Evolutionary conservation across 2,329 filamentous ascomycete species (phyloP).

Genomic region (Alternaria sp.): DNA sequence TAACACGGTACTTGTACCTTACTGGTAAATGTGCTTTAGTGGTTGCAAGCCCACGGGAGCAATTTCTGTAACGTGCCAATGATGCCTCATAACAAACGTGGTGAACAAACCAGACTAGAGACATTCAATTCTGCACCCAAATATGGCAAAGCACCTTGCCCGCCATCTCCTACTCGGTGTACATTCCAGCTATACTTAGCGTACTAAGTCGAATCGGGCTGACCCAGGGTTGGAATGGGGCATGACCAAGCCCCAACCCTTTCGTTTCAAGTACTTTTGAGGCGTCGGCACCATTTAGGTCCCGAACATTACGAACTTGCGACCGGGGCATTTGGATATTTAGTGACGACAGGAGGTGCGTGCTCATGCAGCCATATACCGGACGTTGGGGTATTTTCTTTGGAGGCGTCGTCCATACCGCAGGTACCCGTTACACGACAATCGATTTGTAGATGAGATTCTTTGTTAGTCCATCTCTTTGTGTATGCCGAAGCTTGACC

Average conservation of each 20-base stretch:
- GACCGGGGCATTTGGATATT: slow-evolving; percentile 37
- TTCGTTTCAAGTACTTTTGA: slow-evolving; percentile 37
- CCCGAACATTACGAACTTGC: slow-evolving; percentile 24
- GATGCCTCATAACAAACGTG: slow-evolving; percentile 44
- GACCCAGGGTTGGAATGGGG: slow-evolving; percentile 42
- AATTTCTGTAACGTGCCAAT: slow-evolving; percentile 39
- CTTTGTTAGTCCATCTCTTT: slow-evolving; percentile 18
- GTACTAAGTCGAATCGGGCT: slow-evolving; percentile 19
- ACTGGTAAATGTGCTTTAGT: slow-evolving; percentile 23
- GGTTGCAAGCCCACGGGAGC: slow-evolving; percentile 35
- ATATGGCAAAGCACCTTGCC: slow-evolving; percentile 39
- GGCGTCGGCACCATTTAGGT: slow-evolving; percentile 27
- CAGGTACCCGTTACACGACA: slow-evolving; percentile 27
- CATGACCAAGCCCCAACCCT: slow-evolving; percentile 41
- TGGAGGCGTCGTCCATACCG: slow-evolving; percentile 22
- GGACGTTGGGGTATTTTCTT: slow-evolving; percentile 27
- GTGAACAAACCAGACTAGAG: slow-evolving; percentile 46
- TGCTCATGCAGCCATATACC: slow-evolving; percentile 39
- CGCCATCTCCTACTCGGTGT: slow-evolving; percentile 41
- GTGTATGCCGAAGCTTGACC: slow-evolving; percentile 4
- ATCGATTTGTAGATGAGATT: slow-evolving; percentile 17
- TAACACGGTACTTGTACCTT: slow-evolving; percentile 36
- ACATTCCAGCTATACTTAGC: slow-evolving; percentile 51
- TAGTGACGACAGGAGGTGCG: slow-evolving; percentile 28
- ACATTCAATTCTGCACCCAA: slow-evolving; percentile 46